Base-by-base conservation (phyloP, 2,329 filamentous ascomycete genomes). In the Penicillium hordei region DNA sequence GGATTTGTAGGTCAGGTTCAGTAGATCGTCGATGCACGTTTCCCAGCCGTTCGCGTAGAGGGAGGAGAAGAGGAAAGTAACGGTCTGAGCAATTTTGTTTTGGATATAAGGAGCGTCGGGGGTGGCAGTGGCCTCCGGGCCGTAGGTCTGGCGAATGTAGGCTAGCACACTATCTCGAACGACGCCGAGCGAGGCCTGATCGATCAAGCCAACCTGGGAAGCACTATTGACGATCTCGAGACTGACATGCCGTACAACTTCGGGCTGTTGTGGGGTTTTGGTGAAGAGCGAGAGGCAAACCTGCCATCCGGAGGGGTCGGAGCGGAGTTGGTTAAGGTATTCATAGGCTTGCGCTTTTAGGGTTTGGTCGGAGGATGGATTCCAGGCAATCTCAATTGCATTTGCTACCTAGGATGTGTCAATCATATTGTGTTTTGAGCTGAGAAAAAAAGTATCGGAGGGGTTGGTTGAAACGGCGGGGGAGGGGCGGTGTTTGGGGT, bases 51-150 rank as follows among this genome's bases (percentile, higher is more conserved):
- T 86, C 52, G 86, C 86, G 75, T 99, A 99, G 54, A 96, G 82
- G 13, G 88, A 86, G 36, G 91, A 89, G 75, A 99, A 99, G 50
- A 99, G 86, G 70, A 91, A 94, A 10, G 94, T 99, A 68, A 99
- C 80, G 13, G 93, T 96, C 78, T 99, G 94, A 45, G 93, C 93
- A 65, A 99, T 86, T 78, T 99, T 99, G 79, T 97, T 99, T 77
- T 97, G 93, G 43, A 99, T 88, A 64, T 85, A 84, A 25, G 86
- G 75, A 9, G 88, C 85, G 72, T 99, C 94, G 62, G 87, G 78
- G 52, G 80, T 76, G 58, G 82, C 80, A 34, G 79, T 79, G 23
- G 71, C 72, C 23, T 77, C 76, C 39, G 82, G 79, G 52, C 86
- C 84, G 74, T 97, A 97, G 48, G 84, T 86, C 67, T 88, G 85